A percentile compares a stretch with the other conserved stretches of the same genome.
These are phyloP conservation scores for Suillus subluteus DNA, from an alignment of 768 basidiomycete species.

Conservation along the genomic window DNA sequence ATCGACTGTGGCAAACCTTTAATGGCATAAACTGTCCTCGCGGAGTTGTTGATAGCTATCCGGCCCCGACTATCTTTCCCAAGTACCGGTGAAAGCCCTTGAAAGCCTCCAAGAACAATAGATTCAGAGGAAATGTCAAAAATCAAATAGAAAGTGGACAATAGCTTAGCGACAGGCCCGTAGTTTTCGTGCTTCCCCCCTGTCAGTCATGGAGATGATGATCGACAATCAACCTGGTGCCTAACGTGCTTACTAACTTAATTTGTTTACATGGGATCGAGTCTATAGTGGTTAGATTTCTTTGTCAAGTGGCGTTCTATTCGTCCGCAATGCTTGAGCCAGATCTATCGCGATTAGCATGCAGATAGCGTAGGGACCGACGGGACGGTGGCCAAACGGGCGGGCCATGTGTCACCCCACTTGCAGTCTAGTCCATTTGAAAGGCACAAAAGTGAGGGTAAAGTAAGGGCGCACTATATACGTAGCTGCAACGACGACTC, in stretches of 20 bases:
- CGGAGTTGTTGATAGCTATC: slow-evolving; percentile 20
- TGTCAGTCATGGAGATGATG: background rate
- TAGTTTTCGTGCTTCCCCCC: too few species aligned
- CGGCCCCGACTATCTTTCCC: too few species aligned
- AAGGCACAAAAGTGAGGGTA: background rate
- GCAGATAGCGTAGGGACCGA: background rate
- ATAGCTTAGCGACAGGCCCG: slow-evolving; percentile 4
- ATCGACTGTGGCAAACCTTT: slow-evolving; percentile 17
- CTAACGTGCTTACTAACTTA: background rate
- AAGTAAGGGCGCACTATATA: background rate
- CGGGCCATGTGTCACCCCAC: background rate
- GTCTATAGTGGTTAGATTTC: background rate
- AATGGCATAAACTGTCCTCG: slow-evolving; percentile 32
- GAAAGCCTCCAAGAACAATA: slow-evolving; percentile 15
- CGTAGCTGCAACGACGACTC: background rate
- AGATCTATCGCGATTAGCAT: background rate
- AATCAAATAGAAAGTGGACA: slow-evolving; percentile 11
- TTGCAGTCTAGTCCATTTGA: background rate
- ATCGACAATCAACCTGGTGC: slow-evolving; percentile 4
- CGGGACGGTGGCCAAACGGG: background rate
- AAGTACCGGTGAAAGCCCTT: too few species aligned
- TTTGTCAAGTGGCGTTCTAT: background rate
- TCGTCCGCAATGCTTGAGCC: background rate
- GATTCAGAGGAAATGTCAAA: background rate
- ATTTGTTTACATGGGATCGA: background rate